Evolutionary conservation across 2,329 filamentous ascomycete genomes (phyloP).

Genomic region (Escovopsis weberi): DNA sequence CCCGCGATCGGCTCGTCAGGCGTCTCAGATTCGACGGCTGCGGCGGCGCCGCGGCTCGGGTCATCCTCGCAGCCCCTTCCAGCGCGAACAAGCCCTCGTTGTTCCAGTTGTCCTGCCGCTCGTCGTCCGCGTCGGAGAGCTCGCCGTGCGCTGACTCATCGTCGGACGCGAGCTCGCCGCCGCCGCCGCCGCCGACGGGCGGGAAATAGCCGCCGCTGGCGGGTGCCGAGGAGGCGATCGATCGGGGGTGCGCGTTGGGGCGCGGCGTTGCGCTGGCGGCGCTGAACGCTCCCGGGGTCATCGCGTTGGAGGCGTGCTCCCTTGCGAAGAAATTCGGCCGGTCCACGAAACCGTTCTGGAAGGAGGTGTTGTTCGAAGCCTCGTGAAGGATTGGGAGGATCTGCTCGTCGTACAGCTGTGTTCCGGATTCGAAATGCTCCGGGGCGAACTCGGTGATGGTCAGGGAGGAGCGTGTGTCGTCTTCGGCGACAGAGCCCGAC

Average conservation of each 20-base stretch:
- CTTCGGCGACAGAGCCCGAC: conserved; percentile 40
- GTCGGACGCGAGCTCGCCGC: conserved; percentile 50
- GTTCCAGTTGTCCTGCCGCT: conserved; percentile 27
- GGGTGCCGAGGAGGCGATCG: conserved; percentile 66
- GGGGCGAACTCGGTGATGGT: conserved; percentile 50
- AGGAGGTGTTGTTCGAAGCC: conserved; percentile 64
- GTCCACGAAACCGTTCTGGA: conserved; percentile 82
- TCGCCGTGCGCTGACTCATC: conserved; percentile 62
- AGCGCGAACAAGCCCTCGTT: conserved; percentile 37
- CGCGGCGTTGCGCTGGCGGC: conserved; percentile 30
- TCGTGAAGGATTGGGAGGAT: conserved; percentile 82
- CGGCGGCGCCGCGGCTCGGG: conserved; percentile 17
- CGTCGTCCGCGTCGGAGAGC: conserved; percentile 64
- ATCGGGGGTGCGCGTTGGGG: conserved; percentile 63
- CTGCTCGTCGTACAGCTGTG: conserved; percentile 83
- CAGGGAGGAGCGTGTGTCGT: conserved; percentile 45
- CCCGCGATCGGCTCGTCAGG: conserved; percentile 18
- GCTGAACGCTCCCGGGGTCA: conserved; percentile 48
- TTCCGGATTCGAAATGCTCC: conserved; percentile 56
- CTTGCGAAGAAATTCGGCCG: conserved; percentile 46
- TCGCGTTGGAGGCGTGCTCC: conserved; percentile 44
- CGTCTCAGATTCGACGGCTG: conserved; percentile 29
- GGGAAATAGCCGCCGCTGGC: conserved; percentile 39
- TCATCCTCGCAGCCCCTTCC: conserved; percentile 42
- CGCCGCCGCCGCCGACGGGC: conserved; percentile 19